Base-by-base conservation (phyloP, 2,329 filamentous ascomycete genomes). In the Alternaria sp. region DNA sequence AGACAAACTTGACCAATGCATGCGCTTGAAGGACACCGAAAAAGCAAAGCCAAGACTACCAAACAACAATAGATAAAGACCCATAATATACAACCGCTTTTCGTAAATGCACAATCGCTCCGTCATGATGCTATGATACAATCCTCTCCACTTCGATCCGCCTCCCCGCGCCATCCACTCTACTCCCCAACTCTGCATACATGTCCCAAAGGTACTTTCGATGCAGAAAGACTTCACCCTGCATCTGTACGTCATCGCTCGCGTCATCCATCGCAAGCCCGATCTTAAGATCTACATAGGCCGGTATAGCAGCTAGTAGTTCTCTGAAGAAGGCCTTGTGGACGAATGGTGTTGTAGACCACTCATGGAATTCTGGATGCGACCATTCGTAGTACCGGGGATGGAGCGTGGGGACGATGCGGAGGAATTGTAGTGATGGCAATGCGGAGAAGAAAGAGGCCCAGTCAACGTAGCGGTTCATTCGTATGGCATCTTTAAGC, bases 401-500 rank as follows among this genome's bases (percentile, higher is more conserved):
- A 46, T 77, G 73, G 12, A 76, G 71, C 0, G 69, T 74, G 0
- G 71, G 73, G 8, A 75, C 65, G n/a, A 77, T 68, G 15, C 70
- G 70, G 6, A 76, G 51, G 25, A 70, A 71, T 1, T 69, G 64
- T 6, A 76, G 56, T 0, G 69, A 63, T 0, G 72, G 54, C 18
- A 77, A 72, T 0, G 61, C 37, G 14, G 69, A 62, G 55, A 76
- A 75, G 51, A 76, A 73, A 5, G 69, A 64, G 0, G 58, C 45
- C 75, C 75, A 77, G 61, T 77, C 70, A n/a, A 75, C 66, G 43
- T 75, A 76, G 25, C 65, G 71, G 57, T 76, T 75, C 75, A 76
- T 77, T 15, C 74, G 63, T 53, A 72, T 67, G 8, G 74, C 65
- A n/a, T 77, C 74, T 44, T 77, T 77, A 8, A 77, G 55, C 37